These are phyloP conservation scores for Tricladium varicosporioides DNA, from an alignment of 2,329 filamentous ascomycete genomes.

Conservation along the genomic window DNA sequence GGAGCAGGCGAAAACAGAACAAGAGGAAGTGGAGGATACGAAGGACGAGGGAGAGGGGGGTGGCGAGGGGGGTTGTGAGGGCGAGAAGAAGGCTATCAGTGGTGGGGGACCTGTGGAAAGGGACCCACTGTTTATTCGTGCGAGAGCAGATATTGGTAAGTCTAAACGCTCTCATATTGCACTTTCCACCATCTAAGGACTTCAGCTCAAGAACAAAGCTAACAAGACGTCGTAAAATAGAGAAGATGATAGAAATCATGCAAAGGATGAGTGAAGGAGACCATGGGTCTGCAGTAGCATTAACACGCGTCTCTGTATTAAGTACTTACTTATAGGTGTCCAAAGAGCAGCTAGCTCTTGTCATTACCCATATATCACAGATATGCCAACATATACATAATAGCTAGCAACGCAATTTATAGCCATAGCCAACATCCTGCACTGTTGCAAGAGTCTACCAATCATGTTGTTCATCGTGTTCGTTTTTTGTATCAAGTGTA, in stretches of 20 bases:
- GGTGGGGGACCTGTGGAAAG: constrained; percentile 35
- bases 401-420: neutral
- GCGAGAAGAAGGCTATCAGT: neutral
- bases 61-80: too few relatives aligned
- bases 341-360: neutral
- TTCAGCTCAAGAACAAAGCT: constrained; percentile 1
- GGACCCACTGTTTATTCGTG: constrained; percentile 60
- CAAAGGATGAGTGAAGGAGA: constrained; percentile 54
- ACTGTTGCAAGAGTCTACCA: too few relatives aligned
- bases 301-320: constrained; percentile 57
- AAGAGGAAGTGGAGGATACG: constrained; percentile 40
- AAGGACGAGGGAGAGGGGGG: too few relatives aligned
- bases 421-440: too few relatives aligned
- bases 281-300: constrained; percentile 56
- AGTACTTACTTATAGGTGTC: constrained; percentile 42
- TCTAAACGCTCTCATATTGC: constrained; percentile 19
- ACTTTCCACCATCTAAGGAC: too few relatives aligned
- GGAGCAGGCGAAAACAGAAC: constrained; percentile 47
- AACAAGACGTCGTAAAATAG: neutral
- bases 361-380: neutral
- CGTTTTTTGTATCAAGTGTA: too few relatives aligned
- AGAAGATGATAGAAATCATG: constrained; percentile 67
- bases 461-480: too few relatives aligned
- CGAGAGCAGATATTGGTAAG: constrained; percentile 60
- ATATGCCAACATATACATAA: neutral